These are phyloP conservation scores for Waltergamsia citrina DNA, from an alignment of 2,329 filamentous ascomycete genomes.

Conservation along the genomic window DNA sequence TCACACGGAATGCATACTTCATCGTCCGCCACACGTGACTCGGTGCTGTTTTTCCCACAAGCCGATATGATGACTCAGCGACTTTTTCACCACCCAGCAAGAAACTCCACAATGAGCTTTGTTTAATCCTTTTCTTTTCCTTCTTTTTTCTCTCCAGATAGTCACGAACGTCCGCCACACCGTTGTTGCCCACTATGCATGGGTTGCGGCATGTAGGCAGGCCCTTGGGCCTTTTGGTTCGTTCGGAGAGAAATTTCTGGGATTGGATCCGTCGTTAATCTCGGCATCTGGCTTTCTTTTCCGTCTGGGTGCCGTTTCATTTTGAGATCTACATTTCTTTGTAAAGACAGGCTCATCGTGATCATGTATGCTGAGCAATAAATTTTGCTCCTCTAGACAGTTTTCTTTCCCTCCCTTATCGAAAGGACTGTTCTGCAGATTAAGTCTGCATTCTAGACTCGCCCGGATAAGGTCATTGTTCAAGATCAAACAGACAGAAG, in stretches of 20 bases:
- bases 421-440: no score
- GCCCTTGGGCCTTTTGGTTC: conserved; percentile 23
- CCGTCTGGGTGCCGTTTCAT: conserved; percentile 47
- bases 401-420: no score
- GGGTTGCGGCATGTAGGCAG: conserved; percentile 8
- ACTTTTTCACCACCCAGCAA: conserved; percentile 6
- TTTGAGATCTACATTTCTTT: conserved; percentile 44
- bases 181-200: background rate
- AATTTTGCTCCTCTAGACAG: no score
- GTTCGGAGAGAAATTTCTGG: conserved; percentile 27
- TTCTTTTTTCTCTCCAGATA: conserved; percentile 36
- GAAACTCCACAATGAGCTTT: conserved; percentile 4
- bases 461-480: no score
- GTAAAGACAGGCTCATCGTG: no score
- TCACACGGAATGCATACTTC: conserved; percentile 25
- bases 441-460: no score
- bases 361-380: no score
- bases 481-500: no score
- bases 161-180: conserved; percentile 34
- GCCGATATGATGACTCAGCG: conserved; percentile 4
- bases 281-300: conserved; percentile 32
- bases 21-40: conserved; percentile 15
- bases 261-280: conserved; percentile 48
- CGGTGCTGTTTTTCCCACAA: conserved; percentile 13
- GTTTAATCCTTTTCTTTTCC: conserved; percentile 8